Conservation (phyloP, 1,284 basidiomycete species). For the Golubevia pallescens region DNA sequence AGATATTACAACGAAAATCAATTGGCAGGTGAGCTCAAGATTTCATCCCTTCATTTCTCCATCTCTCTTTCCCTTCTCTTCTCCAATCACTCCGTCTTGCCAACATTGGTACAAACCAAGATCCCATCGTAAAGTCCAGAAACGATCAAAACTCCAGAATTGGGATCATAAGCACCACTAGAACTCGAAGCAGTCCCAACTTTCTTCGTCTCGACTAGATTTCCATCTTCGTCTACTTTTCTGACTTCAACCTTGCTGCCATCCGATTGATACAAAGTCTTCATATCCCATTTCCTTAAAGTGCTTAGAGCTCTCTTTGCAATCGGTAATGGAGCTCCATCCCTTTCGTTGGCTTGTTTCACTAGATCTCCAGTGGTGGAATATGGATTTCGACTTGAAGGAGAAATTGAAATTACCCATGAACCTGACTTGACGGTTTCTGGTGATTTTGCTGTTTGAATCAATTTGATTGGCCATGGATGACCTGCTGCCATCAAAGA, state of each 20-base stretch:
- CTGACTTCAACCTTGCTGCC: neutral
- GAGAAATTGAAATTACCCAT: neutral
- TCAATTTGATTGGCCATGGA: neutral
- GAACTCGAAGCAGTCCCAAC: neutral
- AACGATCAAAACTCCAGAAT: neutral
- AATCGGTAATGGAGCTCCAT: neutral
- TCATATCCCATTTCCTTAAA: neutral
- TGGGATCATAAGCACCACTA: neutral
- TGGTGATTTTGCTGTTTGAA: neutral
- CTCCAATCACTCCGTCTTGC: neutral
- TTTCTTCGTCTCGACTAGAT: neutral
- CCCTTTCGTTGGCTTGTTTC: neutral
- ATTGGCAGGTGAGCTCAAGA: too few relatives aligned
- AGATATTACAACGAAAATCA: too few relatives aligned
- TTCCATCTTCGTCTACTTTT: neutral
- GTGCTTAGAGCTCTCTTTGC: neutral
- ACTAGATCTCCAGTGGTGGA: neutral
- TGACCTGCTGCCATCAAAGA: neutral
- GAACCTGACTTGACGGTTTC: neutral
- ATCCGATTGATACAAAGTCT: neutral
- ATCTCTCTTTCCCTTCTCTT: neutral
- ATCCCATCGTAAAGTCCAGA: neutral
- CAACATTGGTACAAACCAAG: neutral
- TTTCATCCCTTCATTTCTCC: neutral
- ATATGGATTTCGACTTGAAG: neutral